Evolutionary conservation across 106 monocot species (phyloP).

Genomic region (Agapanthus africanus): DNA sequence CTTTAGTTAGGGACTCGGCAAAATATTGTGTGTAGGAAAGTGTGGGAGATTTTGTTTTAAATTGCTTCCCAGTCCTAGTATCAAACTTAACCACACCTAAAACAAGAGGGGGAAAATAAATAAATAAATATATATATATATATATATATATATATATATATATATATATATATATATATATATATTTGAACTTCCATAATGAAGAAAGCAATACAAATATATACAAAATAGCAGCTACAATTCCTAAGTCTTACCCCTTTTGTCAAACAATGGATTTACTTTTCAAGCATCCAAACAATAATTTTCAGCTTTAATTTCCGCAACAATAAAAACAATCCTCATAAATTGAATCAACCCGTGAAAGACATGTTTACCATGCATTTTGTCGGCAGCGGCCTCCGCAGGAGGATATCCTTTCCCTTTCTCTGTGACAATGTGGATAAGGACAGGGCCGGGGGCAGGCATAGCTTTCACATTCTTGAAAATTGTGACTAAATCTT

Average conservation of each 20-base stretch:
- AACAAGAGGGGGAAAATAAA: not conserved
- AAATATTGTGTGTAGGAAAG: slow-evolving; percentile 80
- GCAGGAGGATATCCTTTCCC: slow-evolving; percentile 83
- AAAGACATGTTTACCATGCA: slow-evolving; percentile 45
- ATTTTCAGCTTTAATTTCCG: not conserved
- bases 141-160: no score
- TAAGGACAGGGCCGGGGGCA: slow-evolving; percentile 76
- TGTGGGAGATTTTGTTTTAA: slow-evolving; percentile 51
- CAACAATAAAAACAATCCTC: not conserved
- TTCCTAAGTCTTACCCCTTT: no score
- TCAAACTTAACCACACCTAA: slow-evolving; percentile 79
- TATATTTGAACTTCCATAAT: not conserved
- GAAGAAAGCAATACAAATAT: no score
- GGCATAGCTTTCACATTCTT: slow-evolving; percentile 63
- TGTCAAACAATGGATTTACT: no score
- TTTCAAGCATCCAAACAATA: not conserved
- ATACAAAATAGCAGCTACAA: no score
- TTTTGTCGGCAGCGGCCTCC: slow-evolving; percentile 65
- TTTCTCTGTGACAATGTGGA: slow-evolving; percentile 88
- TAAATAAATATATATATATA: no score
- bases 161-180: no score
- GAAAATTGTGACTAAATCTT: slow-evolving; percentile 62
- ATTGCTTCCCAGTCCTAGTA: slow-evolving; percentile 56
- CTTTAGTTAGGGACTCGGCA: slow-evolving; percentile 59
- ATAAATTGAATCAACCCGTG: not conserved